A percentile compares a stretch with the other conserved stretches of the same genome.
Evolutionary conservation across 305 asterid species (phyloP).

Genomic region (Fraxinus paxiana): DNA sequence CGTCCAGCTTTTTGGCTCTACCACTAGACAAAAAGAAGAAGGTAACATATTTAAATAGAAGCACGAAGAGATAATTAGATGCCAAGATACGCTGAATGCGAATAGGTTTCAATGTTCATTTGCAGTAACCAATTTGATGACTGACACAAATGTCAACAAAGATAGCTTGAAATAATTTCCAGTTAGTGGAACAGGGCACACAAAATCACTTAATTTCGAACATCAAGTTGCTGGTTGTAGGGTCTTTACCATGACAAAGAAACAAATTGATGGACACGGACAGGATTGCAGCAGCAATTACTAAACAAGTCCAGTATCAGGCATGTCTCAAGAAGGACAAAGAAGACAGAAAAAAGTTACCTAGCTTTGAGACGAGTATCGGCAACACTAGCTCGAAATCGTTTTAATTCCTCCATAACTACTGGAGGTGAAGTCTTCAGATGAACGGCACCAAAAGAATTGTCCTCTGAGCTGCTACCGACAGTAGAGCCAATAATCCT

Average conservation of each 20-base stretch:
- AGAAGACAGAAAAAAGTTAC: slow-evolving; percentile 33
- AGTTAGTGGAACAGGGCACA: background rate
- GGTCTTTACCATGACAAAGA: background rate
- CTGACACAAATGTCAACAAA: background rate
- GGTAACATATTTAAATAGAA: slow-evolving; percentile 25
- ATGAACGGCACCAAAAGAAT: slow-evolving; percentile 49
- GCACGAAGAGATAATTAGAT: slow-evolving; percentile 2
- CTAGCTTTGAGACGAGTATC: slow-evolving; percentile 66
- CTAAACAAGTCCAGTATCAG: background rate
- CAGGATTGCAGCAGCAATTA: background rate
- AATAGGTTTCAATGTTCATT: slow-evolving; percentile 9
- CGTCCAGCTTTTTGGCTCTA: slow-evolving; percentile 71
- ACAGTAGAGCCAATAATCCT: slow-evolving; percentile 58
- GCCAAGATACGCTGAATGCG: background rate
- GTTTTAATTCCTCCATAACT: slow-evolving; percentile 64
- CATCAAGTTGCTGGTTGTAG: background rate
- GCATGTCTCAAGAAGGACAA: slow-evolving; percentile 10
- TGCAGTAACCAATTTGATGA: slow-evolving; percentile 10
- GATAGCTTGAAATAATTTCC: background rate
- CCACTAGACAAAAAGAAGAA: slow-evolving; percentile 51
- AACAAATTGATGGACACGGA: background rate
- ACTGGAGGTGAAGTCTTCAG: slow-evolving; percentile 59
- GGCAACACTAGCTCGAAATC: slow-evolving; percentile 52
- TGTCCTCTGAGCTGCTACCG: slow-evolving; percentile 64
- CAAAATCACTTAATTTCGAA: background rate